phyloP scores from a whole-genome alignment of 1,284 basidiomycete genomes.

The Ustilago trichophora region DNA sequence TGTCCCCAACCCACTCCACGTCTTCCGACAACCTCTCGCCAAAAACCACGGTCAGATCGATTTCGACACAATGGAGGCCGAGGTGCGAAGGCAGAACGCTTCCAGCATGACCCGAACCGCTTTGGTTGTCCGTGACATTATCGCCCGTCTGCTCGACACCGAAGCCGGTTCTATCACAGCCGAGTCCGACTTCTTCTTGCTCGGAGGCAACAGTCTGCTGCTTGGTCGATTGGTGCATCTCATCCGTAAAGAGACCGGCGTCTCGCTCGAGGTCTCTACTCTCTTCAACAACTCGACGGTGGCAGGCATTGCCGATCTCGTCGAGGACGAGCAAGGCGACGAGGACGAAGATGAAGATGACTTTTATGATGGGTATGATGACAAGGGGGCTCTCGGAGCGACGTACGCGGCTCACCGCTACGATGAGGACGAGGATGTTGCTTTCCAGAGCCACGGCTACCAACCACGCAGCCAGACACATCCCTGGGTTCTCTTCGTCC shows the following conservation, averaged over 20 bases:
- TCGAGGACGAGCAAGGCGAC: constrained; percentile 60
- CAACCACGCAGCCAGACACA: constrained; percentile 63
- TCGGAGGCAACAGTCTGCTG: constrained; percentile 65
- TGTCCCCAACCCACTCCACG: constrained; percentile 66
- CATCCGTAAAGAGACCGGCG: constrained; percentile 65
- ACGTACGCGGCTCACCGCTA: constrained; percentile 62
- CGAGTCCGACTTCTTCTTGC: constrained; percentile 66
- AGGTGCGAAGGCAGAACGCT: constrained; percentile 65
- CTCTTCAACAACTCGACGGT: constrained; percentile 66
- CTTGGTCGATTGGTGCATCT: constrained; percentile 64
- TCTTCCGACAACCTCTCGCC: constrained; percentile 65
- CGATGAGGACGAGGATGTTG: constrained; percentile 59
- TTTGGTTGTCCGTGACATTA: constrained; percentile 64
- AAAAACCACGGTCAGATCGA: constrained; percentile 64
- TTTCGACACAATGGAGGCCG: constrained; percentile 66
- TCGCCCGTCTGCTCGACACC: constrained; percentile 64
- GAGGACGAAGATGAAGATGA: constrained; percentile 59
- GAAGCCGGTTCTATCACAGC: constrained; percentile 65
- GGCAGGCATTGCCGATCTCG: constrained; percentile 60
- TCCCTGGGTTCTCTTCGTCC: constrained; percentile 62
- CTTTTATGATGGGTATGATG: constrained; percentile 60
- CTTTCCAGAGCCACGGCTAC: constrained; percentile 63
- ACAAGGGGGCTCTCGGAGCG: constrained; percentile 56
- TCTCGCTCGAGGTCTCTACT: constrained; percentile 63
- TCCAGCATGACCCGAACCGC: constrained; percentile 64